A percentile compares a stretch with the other conserved stretches of the same genome.
These are phyloP conservation scores for Fusarium buharicum DNA, from an alignment of 2,329 filamentous ascomycete species.

Conservation along the genomic window DNA sequence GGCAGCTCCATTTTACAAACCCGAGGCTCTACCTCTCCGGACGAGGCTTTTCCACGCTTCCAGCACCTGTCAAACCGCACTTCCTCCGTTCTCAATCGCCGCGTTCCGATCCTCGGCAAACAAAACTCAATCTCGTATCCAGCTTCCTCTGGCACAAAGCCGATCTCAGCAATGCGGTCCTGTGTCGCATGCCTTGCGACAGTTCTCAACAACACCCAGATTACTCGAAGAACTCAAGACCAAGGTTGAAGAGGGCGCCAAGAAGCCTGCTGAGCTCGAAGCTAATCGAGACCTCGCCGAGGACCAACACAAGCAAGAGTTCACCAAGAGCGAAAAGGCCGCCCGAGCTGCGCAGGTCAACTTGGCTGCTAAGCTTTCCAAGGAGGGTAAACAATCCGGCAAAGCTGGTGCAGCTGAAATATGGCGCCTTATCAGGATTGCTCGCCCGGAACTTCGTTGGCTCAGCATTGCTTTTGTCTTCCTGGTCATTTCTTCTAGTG, in stretches of 20 bases:
- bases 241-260: constrained; percentile 48
- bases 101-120: constrained; percentile 36
- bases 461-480: constrained; percentile 84
- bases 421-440: constrained; percentile 88
- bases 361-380: constrained; percentile 85
- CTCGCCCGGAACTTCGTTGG: constrained; percentile 82
- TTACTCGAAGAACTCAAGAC: constrained; percentile 42
- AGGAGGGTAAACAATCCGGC: constrained; percentile 72
- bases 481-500: constrained; percentile 86
- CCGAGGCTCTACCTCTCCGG: constrained; percentile 31
- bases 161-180: constrained; percentile 22
- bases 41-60: constrained; percentile 35
- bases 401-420: constrained; percentile 78
- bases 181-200: constrained; percentile 40
- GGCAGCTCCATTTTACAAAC: constrained; percentile 29
- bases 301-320: constrained; percentile 55
- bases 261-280: constrained; percentile 50
- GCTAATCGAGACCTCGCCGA: constrained; percentile 48
- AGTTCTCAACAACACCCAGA: constrained; percentile 46
- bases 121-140: constrained; percentile 11
- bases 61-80: constrained; percentile 29
- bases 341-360: constrained; percentile 89
- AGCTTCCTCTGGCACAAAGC: constrained; percentile 5
- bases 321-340: constrained; percentile 82
- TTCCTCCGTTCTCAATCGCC: constrained; percentile 45